Conservation (phyloP, 805 yeast species). For the Peterozyma xylosa region DNA sequence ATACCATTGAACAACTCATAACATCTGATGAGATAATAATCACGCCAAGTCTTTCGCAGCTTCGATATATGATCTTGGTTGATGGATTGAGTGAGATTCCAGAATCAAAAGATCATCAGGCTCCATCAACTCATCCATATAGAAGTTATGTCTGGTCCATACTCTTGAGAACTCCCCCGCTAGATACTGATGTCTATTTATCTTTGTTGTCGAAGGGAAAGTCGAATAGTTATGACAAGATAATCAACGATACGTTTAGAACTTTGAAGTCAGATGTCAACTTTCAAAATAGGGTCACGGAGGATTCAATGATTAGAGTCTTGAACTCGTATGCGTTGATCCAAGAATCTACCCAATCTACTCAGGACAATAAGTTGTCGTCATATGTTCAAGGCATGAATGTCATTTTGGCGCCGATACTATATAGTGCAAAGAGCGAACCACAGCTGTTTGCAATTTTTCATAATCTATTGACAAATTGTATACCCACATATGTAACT, state of each 20-base stretch:
- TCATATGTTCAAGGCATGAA: conserved; percentile 91
- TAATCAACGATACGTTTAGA: conserved; percentile 78
- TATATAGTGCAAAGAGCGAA: conserved; percentile 69
- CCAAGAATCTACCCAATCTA: conserved; percentile 3
- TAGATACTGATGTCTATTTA: conserved; percentile 47
- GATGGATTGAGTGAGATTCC: conserved; percentile 30
- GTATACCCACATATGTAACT: conserved; percentile 72
- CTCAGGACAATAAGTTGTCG: conserved; percentile 16
- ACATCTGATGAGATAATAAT: conserved; percentile 36
- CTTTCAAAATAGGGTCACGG: conserved; percentile 63
- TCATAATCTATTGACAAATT: conserved; percentile 48
- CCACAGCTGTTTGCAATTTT: conserved; percentile 79
- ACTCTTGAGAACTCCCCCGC: conserved; percentile 54
- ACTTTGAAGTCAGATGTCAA: conserved; percentile 68
- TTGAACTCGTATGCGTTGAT: conserved; percentile 64
- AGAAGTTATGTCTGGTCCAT: conserved; percentile 79
- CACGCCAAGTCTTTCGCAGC: conserved; percentile 42
- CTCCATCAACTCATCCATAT: conserved; percentile 48
- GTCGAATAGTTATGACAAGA: conserved; percentile 56
- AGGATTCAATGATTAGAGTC: conserved; percentile 57
- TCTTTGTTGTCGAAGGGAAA: conserved; percentile 49
- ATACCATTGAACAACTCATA: conserved; percentile 44
- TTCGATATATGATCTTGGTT: conserved; percentile 42
- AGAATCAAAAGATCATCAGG: conserved; percentile 8
- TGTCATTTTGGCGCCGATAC: conserved; percentile 76